These are phyloP conservation scores for Colletotrichum salicis DNA, from an alignment of 2,329 filamentous ascomycete genomes.

Conservation along the genomic window DNA sequence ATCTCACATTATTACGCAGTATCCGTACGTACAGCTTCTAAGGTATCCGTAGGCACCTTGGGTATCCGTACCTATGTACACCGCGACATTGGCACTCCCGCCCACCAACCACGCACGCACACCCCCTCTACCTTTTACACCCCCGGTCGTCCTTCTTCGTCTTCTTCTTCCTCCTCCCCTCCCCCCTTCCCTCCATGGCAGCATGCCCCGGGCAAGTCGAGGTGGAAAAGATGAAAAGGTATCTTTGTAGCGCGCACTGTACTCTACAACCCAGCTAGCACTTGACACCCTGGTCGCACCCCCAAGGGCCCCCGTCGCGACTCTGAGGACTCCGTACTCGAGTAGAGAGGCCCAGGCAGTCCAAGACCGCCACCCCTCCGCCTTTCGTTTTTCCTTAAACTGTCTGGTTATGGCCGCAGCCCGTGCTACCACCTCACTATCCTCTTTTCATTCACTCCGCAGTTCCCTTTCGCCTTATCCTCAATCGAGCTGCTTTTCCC, in stretches of 20 bases:
- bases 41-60: too few relatives aligned
- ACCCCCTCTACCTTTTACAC: background rate
- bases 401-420: conserved; percentile 54
- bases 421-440: conserved; percentile 62
- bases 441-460: conserved; percentile 62
- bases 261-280: conserved; percentile 30
- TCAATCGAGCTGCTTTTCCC: conserved; percentile 43
- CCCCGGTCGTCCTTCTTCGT: background rate
- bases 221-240: conserved; percentile 4
- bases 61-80: background rate
- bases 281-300: conserved; percentile 24
- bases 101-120: background rate
- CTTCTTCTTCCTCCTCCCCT: background rate
- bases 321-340: conserved; percentile 20
- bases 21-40: too few relatives aligned
- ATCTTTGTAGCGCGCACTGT: conserved; percentile 27
- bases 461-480: conserved; percentile 57
- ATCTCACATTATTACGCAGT: too few relatives aligned
- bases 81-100: background rate
- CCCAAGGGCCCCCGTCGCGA: conserved; percentile 29
- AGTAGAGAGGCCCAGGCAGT: conserved; percentile 7
- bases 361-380: conserved; percentile 41
- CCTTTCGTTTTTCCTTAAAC: conserved; percentile 50
- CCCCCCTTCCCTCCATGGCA: background rate
- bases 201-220: background rate